phyloP scores from a whole-genome alignment of 2,329 filamentous ascomycete genomes.

The Arthrobotrys entomopaga region DNA sequence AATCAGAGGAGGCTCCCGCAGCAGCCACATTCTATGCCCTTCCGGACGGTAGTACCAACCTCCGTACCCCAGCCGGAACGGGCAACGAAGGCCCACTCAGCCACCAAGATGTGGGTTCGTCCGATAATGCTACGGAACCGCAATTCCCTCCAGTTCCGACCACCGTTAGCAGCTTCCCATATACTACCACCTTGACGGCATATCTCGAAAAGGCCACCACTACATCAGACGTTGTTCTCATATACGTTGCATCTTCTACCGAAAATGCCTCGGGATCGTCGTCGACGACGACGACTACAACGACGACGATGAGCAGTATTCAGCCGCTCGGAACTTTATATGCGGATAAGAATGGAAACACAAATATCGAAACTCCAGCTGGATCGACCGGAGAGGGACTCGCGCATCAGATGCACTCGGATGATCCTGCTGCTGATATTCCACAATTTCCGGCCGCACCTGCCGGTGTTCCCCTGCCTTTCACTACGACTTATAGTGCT shows the following conservation, averaged over 20 bases:
- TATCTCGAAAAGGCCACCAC: neutral
- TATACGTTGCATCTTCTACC: constrained; percentile 6
- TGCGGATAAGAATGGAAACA: constrained; percentile 14
- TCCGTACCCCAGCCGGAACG: constrained; percentile 25
- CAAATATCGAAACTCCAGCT: constrained; percentile 18
- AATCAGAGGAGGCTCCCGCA: neutral
- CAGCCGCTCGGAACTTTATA: constrained; percentile 4
- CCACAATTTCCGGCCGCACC: constrained; percentile 23
- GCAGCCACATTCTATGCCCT: constrained; percentile 8
- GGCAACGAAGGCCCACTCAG: constrained; percentile 13
- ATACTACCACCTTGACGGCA: constrained; percentile 10
- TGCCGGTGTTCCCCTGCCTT: constrained; percentile 10
- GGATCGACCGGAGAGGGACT: constrained; percentile 20
- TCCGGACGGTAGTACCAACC: constrained; percentile 17
- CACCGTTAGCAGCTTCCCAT: neutral
- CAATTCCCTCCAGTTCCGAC: constrained; percentile 11
- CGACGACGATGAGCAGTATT: neutral
- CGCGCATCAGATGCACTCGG: constrained; percentile 13
- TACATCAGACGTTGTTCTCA: neutral
- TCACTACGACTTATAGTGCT: constrained; percentile 8
- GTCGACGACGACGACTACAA: too few relatives aligned
- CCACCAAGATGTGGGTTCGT: constrained; percentile 60
- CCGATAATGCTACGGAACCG: constrained; percentile 55
- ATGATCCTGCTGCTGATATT: constrained; percentile 6
- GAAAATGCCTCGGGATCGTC: too few relatives aligned